Base-by-base conservation (phyloP, 768 basidiomycete genomes). In the Sutorius australiensis region DNA sequence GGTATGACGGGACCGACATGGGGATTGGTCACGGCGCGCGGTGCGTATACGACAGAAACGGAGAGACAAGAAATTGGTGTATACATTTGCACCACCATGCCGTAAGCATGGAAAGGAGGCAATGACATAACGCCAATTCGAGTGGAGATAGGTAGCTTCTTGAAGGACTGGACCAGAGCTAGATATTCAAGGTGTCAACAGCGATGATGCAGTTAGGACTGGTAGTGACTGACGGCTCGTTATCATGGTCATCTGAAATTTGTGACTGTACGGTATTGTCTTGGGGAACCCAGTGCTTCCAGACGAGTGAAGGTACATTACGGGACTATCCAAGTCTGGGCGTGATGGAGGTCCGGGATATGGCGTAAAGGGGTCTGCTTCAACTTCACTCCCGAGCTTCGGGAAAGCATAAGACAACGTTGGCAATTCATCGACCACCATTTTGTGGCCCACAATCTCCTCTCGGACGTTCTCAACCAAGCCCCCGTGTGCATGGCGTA, bases 251-350 rank as follows among this genome's bases (percentile, higher is more conserved):
- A 63, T 21, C 24, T 74, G 41, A 9, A 59, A 51, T 30, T 53
- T 60, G 50, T 72, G 68, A 2, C 65, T 71, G 30, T 70, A 65
- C 1, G 61, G 50, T 19, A 79, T 72, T 16, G 73, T 57, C 48
- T 76, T 78, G 0, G 78, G 77, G 45, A 74, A 67, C 6, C 78
- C 77, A 0, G 78, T 76, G 39, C 75, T 78, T 16, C 78, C 61
- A 3, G 61, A 61, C 3, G 61, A 61, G 32, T 61, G 61, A 28
- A 54, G 24, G 21, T 55, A 54, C 2, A 54, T 17, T 1, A 5
- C 41, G 6, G 40, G 41, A 4, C 14, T 27, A 7, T 55, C 52
- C 53, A 55, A 36, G 19, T 51, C 36, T 6, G 51, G 44, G 2
- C 45, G 45, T 0, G 44, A 31, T 0, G 27, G 2, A 2, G 2